Percentiles rank a stretch among this genome's conserved stretches.
phyloP scores from a whole-genome alignment of 371 early-diverging fungal species.

The Lichtheimia corymbifera region DNA sequence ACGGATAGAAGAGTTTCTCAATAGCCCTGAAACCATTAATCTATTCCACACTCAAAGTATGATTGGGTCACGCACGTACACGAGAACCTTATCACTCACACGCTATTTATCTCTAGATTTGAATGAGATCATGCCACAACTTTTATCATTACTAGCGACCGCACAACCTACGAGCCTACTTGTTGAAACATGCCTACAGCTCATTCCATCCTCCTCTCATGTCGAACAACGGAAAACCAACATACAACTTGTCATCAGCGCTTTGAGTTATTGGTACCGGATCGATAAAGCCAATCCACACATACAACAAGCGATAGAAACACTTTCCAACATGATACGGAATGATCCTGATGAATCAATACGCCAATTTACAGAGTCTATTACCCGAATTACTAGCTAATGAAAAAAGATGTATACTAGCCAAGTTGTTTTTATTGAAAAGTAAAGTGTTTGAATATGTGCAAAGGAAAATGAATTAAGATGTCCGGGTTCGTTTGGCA shows the following conservation, averaged over 20 bases:
- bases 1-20: conserved; percentile 19
- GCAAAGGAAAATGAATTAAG: background rate
- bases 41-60: conserved; percentile 26
- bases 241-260: conserved; percentile 5
- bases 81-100: conserved; percentile 8
- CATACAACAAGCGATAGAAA: background rate
- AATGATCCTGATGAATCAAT: no score
- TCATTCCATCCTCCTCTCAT: conserved; percentile 7
- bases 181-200: conserved; percentile 15
- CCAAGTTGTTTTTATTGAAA: no score
- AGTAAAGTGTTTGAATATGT: no score
- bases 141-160: conserved; percentile 24
- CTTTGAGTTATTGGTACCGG: conserved; percentile 4
- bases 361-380: no score
- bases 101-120: background rate
- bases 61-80: background rate
- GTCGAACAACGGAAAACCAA: background rate
- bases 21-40: conserved; percentile 10
- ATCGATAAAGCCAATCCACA: background rate
- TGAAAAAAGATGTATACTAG: no score
- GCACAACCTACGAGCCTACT: conserved; percentile 22
- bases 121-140: conserved; percentile 20
- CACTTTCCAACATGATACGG: background rate
- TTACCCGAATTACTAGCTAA: no score
- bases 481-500: conserved; percentile 6